Conservation (phyloP, 2,329 filamentous ascomycete genomes). For the Diaporthe helianthi region DNA sequence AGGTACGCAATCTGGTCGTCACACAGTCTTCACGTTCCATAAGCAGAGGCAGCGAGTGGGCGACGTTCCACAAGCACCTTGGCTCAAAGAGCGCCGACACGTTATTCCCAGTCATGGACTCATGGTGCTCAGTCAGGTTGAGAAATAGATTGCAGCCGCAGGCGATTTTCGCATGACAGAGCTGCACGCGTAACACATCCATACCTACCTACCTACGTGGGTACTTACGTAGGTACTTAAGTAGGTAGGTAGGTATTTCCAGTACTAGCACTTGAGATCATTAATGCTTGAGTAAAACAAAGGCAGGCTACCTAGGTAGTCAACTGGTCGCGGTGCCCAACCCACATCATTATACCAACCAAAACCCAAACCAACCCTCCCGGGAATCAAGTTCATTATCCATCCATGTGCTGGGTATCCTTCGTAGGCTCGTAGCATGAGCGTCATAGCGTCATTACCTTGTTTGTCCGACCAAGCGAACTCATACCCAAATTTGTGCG, state of each 20-base stretch:
- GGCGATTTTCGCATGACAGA: background rate
- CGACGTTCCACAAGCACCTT: background rate
- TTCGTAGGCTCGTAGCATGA: conserved; percentile 13
- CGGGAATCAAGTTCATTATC: background rate
- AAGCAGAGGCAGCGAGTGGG: background rate
- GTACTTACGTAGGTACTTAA: too few species aligned
- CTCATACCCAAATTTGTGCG: background rate
- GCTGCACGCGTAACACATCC: background rate
- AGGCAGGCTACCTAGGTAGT: background rate
- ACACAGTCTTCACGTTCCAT: background rate
- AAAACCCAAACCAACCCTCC: background rate
- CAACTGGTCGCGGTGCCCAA: background rate
- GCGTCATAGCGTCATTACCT: conserved; percentile 9
- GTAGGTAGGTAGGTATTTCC: too few species aligned
- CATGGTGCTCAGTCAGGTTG: background rate
- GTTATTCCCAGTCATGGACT: background rate
- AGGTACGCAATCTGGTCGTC: background rate
- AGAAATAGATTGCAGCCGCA: background rate
- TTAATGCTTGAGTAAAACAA: too few species aligned
- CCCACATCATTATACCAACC: background rate
- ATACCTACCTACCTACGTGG: too few species aligned
- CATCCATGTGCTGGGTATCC: conserved; percentile 17
- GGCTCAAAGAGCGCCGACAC: background rate
- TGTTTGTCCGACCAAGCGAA: background rate
- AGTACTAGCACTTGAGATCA: conserved; percentile 2